Base-by-base conservation (phyloP, 2,329 filamentous ascomycete genomes). In the Purpureocillium takamizusanense region DNA sequence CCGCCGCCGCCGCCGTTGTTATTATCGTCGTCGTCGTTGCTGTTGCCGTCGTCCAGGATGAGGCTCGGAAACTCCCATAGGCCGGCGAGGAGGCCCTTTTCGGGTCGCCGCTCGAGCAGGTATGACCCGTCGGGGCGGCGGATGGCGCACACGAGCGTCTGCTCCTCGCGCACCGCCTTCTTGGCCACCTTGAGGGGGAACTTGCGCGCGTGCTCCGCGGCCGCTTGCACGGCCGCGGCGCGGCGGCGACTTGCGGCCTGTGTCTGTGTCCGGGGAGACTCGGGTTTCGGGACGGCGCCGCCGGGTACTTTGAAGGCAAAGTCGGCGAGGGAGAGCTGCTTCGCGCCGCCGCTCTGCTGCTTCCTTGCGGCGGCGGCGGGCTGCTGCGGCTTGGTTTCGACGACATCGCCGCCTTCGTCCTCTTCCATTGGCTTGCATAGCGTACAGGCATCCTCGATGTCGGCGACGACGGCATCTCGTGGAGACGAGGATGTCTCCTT, bases 61-160 rank as follows among this genome's bases (percentile, higher is more conserved):
- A 56, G 49, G 45, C 70, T 75, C 1, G 74, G 73, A 6, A 78
- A 62, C 44, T 78, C 72, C 74, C 74, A 77, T 5, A 78, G 46
- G 0, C 71, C 67, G 0, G 72, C 74, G 0, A 77, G 55, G 1
- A 77, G 60, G 0, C 74, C 74, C 49, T 70, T 76, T 10, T 65
- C 62, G 0, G 73, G 72, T 0, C 74, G 69, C 1, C 64, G 65
- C 13, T 67, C 67, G 37, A 76, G 58, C 3, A 77, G 53, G 38
- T 67, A 74, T 3, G 51, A 45, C 0, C 65, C 65, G 38, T 72
- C 65, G 14, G 40, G 48, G 6, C 64, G 60, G 3, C 63, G 65
- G 15, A 77, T 60, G 12, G 67, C 71, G 42, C 72, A 76, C 1
- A 77, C 72, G 0, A 77, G 51, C 0, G 65, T 71, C 43, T 75